A percentile compares a stretch with the other conserved stretches of the same genome.
phyloP scores from a whole-genome alignment of 805 yeast genomes.

The Cyberlindnera saturnus region DNA sequence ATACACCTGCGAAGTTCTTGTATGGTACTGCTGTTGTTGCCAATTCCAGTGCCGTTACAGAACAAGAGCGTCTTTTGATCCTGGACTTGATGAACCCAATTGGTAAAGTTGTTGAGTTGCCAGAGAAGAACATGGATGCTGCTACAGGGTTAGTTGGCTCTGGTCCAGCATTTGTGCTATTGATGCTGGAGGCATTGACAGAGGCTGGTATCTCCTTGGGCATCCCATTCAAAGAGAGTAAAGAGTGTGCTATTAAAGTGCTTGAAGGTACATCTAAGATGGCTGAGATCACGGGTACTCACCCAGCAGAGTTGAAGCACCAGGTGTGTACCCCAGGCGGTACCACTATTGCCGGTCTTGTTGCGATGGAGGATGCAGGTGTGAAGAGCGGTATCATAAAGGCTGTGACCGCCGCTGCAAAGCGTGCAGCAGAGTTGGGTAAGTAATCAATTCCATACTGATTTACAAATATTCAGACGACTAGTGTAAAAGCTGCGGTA shows the following conservation, averaged over 20 bases:
- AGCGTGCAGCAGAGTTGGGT: conserved; percentile 57
- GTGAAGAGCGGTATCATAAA: conserved; percentile 82
- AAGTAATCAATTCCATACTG: conserved; percentile 31
- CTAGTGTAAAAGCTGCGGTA: no score
- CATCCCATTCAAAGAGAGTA: conserved; percentile 76
- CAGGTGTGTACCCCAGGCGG: conserved; percentile 97
- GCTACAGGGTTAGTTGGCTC: conserved; percentile 94
- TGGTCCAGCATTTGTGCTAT: conserved; percentile 90
- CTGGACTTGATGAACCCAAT: conserved; percentile 55
- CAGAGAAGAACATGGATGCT: conserved; percentile 93
- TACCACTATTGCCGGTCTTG: conserved; percentile 91
- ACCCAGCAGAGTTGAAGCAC: conserved; percentile 83
- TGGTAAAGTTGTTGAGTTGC: conserved; percentile 59
- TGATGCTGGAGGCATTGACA: conserved; percentile 84
- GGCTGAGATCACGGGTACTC: conserved; percentile 76
- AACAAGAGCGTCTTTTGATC: conserved; percentile 34
- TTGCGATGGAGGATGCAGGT: conserved; percentile 87
- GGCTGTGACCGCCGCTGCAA: conserved; percentile 90
- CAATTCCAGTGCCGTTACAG: conserved; percentile 47
- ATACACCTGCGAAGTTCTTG: conserved; percentile 92
- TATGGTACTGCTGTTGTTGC: conserved; percentile 94
- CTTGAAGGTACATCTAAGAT: conserved; percentile 90
- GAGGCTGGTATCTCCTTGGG: conserved; percentile 97
- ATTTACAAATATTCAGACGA: background rate
- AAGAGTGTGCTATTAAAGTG: conserved; percentile 86